These are phyloP conservation scores for Talaromyces sp. DNA, from an alignment of 2,329 filamentous ascomycete genomes.

Conservation along the genomic window DNA sequence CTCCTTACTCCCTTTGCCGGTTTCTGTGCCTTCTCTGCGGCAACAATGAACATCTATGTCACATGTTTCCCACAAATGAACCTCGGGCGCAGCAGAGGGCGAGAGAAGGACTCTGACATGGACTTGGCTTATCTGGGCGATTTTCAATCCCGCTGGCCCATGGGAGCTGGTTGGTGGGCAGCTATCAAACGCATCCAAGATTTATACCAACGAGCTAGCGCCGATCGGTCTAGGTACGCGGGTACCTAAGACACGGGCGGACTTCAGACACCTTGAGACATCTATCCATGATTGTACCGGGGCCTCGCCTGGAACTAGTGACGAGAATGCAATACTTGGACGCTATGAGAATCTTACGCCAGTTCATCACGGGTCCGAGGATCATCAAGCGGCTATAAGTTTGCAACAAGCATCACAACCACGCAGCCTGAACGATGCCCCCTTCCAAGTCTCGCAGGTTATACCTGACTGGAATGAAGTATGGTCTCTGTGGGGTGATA, in stretches of 20 bases:
- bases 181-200: constrained; percentile 23
- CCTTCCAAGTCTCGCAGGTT: not conserved
- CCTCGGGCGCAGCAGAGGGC: constrained; percentile 30
- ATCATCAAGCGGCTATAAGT: not conserved
- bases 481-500: constrained; percentile 10
- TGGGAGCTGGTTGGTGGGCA: constrained; percentile 18
- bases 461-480: constrained; percentile 9
- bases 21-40: constrained; percentile 50
- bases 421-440: not conserved
- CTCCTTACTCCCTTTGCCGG: constrained; percentile 47
- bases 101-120: constrained; percentile 19
- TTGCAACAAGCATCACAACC: constrained; percentile 3
- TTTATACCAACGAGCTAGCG: constrained; percentile 23
- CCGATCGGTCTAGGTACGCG: constrained; percentile 22
- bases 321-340: not conserved
- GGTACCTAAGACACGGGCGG: constrained; percentile 23
- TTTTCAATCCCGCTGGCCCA: constrained; percentile 22
- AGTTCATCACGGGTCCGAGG: not conserved
- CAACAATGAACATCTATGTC: constrained; percentile 45
- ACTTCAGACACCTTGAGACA: constrained; percentile 23
- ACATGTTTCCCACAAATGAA: constrained; percentile 46
- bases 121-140: constrained; percentile 23
- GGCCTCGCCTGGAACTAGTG: not conserved
- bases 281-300: constrained; percentile 23
- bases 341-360: not conserved